These are phyloP conservation scores for Monilinia aucupariae DNA, from an alignment of 2,329 filamentous ascomycete species.

Conservation along the genomic window DNA sequence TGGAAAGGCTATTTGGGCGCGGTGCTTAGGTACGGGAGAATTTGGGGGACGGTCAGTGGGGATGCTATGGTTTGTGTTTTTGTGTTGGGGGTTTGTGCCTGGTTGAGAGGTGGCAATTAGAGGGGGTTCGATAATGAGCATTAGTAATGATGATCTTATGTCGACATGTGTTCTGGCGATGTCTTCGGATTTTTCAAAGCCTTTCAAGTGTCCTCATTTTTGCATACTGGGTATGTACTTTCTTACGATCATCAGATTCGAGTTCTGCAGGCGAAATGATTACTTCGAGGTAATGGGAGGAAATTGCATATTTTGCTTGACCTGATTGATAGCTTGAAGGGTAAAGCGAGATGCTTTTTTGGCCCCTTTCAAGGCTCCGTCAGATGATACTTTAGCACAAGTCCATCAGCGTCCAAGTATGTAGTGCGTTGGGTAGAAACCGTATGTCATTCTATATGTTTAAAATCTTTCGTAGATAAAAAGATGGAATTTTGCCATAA, in stretches of 20 bases:
- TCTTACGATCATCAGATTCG: neutral
- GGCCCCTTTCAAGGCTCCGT: no score
- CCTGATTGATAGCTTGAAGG: no score
- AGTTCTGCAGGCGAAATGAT: neutral
- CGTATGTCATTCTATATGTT: neutral
- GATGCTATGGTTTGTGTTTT: constrained; percentile 75
- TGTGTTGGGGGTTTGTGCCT: constrained; percentile 49
- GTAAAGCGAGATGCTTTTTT: no score
- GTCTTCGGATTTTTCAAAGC: neutral
- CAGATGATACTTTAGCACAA: no score
- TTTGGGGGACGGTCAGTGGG: constrained; percentile 64
- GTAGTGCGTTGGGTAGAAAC: neutral
- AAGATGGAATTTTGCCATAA: neutral
- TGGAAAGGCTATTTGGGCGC: constrained; percentile 57
- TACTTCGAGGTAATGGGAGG: neutral
- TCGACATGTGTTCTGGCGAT: neutral
- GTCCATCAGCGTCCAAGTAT: neutral
- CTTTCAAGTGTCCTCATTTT: neutral
- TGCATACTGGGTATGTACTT: neutral
- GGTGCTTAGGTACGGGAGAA: constrained; percentile 60
- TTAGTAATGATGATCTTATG: neutral
- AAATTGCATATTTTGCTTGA: no score
- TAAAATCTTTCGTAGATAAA: neutral
- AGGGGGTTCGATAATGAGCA: neutral
- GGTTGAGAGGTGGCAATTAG: constrained; percentile 24